These are phyloP conservation scores for Pichia inconspicua DNA, from an alignment of 1,139 yeast species.

Conservation along the genomic window DNA sequence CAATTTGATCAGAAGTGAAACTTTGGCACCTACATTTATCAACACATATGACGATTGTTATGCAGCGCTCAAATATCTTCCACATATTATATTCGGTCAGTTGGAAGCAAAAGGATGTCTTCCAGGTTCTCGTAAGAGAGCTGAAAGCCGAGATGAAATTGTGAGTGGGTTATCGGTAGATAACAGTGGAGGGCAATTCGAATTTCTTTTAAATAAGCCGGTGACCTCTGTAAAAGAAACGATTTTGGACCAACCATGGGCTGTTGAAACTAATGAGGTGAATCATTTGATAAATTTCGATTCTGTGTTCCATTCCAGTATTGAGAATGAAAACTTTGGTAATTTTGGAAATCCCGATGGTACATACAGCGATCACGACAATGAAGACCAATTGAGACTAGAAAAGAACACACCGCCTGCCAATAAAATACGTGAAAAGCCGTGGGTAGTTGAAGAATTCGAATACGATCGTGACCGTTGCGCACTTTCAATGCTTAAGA, in stretches of 20 bases:
- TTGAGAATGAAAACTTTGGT: neutral
- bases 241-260: neutral
- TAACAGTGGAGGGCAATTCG: slow-evolving; percentile 4
- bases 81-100: slow-evolving; percentile 49
- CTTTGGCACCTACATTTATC: slow-evolving; percentile 50
- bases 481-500: slow-evolving; percentile 37
- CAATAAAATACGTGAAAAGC: slow-evolving; percentile 21
- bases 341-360: neutral
- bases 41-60: slow-evolving; percentile 58
- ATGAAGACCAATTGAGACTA: neutral
- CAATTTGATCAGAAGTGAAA: slow-evolving; percentile 49
- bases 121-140: slow-evolving; percentile 36
- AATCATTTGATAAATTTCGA: neutral
- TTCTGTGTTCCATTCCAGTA: neutral
- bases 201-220: slow-evolving; percentile 10
- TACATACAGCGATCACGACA: too few relatives aligned
- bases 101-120: slow-evolving; percentile 46
- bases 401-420: neutral
- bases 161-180: slow-evolving; percentile 1
- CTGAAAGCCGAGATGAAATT: slow-evolving; percentile 12
- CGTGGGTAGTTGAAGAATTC: slow-evolving; percentile 58
- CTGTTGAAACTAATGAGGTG: neutral
- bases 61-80: slow-evolving; percentile 43
- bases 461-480: slow-evolving; percentile 45
- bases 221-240: neutral